Base-by-base conservation (phyloP, 176 grass and related monocot species). In the Miscanthus lutarioriparius region DNA sequence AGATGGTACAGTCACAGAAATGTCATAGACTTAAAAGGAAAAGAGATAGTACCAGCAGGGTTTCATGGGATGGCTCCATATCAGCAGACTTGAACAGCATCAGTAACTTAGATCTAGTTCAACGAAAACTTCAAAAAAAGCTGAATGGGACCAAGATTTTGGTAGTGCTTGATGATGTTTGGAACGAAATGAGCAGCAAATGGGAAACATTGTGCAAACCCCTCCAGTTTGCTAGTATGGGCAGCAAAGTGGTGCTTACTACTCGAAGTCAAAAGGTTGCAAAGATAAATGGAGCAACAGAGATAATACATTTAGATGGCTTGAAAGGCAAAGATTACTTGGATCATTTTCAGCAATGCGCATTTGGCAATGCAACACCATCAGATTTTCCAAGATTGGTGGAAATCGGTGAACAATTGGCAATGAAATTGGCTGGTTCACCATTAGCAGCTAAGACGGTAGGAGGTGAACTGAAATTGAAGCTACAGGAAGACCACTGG, bases 161-260 rank as follows among this genome's bases (percentile, higher is more conserved):
- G 7, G 15, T 90, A 75, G 58, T 90, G 5, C 54, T 90, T 41
- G 89, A 90, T 69, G 89, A 90, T 87, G 63, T 90, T 32, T 90
- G 89, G 84, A 90, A 90, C 48, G 74, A 78, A 72, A 33, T 72
- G 40, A 72, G 66, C 4, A 88, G 80, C 53, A 56, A 88, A 63
- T 83, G 49, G 66, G 74, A 78, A 12, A 83, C 61, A 20, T 19
- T 88, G 10, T 72, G 74, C 66, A 78, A 88, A 11, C 73, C 86
- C 17, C 54, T 88, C 64, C 40, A 83, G 66, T 88, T 49, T 77
- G 30, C 53, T 1, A 13, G 73, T 14, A 78, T 40, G 8, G 86
- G 86, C 11, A 88, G 80, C 80, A 88, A 83, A 78, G 53, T 88
- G 20, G 27, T 88, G 48, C 17, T 88, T 41, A 88, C 80, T 0